These are phyloP conservation scores for Neltuma alba DNA, from an alignment of 306 rosid species.

Conservation along the genomic window DNA sequence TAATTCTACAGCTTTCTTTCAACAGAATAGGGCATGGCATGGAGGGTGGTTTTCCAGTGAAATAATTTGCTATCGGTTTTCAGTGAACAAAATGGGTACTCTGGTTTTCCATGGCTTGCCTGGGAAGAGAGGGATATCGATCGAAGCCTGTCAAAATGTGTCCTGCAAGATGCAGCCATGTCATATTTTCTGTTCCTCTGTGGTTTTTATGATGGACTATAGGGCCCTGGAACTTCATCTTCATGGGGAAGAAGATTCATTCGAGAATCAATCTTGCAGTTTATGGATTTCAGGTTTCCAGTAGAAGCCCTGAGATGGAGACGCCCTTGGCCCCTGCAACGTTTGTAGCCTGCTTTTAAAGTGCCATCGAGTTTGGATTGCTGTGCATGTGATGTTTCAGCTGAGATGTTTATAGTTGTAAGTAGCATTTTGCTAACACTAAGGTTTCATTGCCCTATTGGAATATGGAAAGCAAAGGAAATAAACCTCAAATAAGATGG, in stretches of 20 bases:
- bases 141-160: not conserved
- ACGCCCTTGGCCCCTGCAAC: not conserved
- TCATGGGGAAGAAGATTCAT: not conserved
- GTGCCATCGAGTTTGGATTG: conserved; percentile 17
- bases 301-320: conserved; percentile 19
- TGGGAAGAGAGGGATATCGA: conserved; percentile 8
- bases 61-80: not conserved
- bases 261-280: conserved; percentile 14
- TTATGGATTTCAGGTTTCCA: not conserved
- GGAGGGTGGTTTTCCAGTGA: not conserved
- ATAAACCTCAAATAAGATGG: not conserved
- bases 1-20: conserved; percentile 27
- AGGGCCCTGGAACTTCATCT: conserved; percentile 13
- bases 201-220: not conserved
- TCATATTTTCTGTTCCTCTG: not conserved
- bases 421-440: not conserved
- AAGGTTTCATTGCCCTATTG: too few relatives aligned
- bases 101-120: conserved; percentile 1
- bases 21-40: conserved; percentile 8
- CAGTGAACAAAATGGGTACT: not conserved
- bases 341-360: conserved; percentile 7
- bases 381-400: not conserved
- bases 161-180: conserved; percentile 16
- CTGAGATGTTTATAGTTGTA: not conserved
- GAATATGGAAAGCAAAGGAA: not conserved